These are phyloP conservation scores for Scutellaria galericulata DNA, from an alignment of 257 asterid species.

Conservation along the genomic window DNA sequence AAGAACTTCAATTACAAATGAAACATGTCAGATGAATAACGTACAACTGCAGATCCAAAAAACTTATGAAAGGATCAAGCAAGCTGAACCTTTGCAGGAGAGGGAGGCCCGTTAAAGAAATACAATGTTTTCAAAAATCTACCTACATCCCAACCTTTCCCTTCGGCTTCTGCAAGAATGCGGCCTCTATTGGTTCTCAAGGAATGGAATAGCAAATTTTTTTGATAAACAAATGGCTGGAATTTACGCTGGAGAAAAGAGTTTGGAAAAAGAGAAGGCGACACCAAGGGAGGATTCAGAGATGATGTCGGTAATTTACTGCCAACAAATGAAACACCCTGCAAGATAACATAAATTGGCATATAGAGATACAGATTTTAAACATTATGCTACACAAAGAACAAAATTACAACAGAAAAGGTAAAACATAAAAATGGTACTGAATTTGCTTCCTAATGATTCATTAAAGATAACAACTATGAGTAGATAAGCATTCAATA, in stretches of 20 bases:
- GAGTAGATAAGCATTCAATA: neutral
- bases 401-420: slow-evolving; percentile 8
- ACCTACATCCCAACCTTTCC: slow-evolving; percentile 90
- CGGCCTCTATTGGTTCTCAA: slow-evolving; percentile 49
- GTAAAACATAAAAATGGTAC: neutral
- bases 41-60: slow-evolving; percentile 6
- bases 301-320: slow-evolving; percentile 39
- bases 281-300: slow-evolving; percentile 36
- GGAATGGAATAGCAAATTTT: slow-evolving; percentile 41
- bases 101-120: slow-evolving; percentile 94
- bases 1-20: slow-evolving; percentile 63
- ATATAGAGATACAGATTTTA: neutral
- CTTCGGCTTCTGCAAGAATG: slow-evolving; percentile 61
- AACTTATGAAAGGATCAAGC: slow-evolving; percentile 29
- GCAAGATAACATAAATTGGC: slow-evolving; percentile 32
- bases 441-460: neutral
- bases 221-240: slow-evolving; percentile 40
- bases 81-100: slow-evolving; percentile 81
- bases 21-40: slow-evolving; percentile 46
- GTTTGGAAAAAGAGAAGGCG: slow-evolving; percentile 46
- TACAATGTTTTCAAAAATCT: slow-evolving; percentile 83
- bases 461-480: neutral
- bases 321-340: slow-evolving; percentile 56
- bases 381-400: slow-evolving; percentile 14
- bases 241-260: slow-evolving; percentile 50